These are phyloP conservation scores for Lasiosphaeria ovina DNA, from an alignment of 495 filamentous ascomycete species.

Conservation along the genomic window DNA sequence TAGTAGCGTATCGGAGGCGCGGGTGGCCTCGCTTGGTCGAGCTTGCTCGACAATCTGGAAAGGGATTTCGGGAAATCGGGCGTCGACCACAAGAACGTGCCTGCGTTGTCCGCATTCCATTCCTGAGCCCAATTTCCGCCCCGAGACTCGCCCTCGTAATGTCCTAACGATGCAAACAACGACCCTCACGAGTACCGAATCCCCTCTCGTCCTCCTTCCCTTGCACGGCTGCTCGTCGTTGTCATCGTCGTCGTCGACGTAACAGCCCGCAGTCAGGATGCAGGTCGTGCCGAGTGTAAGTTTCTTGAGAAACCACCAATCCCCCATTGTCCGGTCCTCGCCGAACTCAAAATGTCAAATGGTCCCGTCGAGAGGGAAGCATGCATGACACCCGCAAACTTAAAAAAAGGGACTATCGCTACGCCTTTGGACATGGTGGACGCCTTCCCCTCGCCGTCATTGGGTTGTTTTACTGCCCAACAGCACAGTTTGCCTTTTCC, in stretches of 20 bases:
- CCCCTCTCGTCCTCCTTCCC: slow-evolving; percentile 34
- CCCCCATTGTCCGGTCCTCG: slow-evolving; percentile 2
- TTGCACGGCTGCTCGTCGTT: slow-evolving; percentile 38
- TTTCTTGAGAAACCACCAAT: slow-evolving; percentile 21
- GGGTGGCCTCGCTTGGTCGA: background rate
- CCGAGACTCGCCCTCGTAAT: slow-evolving; percentile 26
- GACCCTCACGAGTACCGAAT: slow-evolving; percentile 34
- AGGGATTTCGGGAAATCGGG: slow-evolving; percentile 1
- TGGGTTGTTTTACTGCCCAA: background rate
- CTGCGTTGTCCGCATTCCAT: slow-evolving; percentile 32
- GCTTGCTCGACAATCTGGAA: background rate
- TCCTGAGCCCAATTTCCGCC: slow-evolving; percentile 24
- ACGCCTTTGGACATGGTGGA: background rate
- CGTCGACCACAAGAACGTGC: slow-evolving; percentile 23
- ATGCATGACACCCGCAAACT: background rate
- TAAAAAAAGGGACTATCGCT: background rate
- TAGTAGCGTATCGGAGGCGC: slow-evolving; percentile 2
- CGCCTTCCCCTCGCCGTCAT: background rate
- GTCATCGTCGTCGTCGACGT: slow-evolving; percentile 39
- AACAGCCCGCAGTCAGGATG: slow-evolving; percentile 49
- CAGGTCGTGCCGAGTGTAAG: slow-evolving; percentile 65
- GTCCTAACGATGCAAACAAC: slow-evolving; percentile 43
- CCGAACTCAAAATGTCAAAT: background rate
- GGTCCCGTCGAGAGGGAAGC: background rate
- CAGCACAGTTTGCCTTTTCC: background rate